phyloP scores from a whole-genome alignment of 257 asterid genomes.

The Knoxia roxburghii region DNA sequence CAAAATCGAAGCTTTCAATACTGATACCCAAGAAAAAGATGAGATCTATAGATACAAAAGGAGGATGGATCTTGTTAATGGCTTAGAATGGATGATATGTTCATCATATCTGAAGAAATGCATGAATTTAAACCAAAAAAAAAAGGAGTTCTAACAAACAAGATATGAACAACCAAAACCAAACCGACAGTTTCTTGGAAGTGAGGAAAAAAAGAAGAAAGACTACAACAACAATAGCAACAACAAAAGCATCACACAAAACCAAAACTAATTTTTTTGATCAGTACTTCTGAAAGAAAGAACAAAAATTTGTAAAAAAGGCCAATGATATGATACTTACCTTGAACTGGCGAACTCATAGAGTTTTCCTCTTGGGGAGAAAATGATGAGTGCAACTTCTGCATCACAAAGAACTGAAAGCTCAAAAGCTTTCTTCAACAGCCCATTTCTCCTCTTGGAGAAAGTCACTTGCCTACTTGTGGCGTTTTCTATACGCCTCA shows the following conservation, averaged over 20 bases:
- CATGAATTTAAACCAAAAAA: conserved; percentile 4
- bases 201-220: neutral
- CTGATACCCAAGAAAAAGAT: neutral
- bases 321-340: too few species aligned
- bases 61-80: neutral
- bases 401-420: conserved; percentile 90
- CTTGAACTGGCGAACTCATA: conserved; percentile 76
- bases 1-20: neutral
- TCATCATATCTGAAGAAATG: neutral
- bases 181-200: conserved; percentile 2
- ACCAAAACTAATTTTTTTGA: too few species aligned
- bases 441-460: conserved; percentile 87
- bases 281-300: too few species aligned
- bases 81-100: neutral
- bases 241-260: neutral
- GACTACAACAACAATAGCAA: neutral
- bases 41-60: conserved; percentile 24
- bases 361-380: conserved; percentile 81
- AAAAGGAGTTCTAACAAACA: neutral
- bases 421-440: conserved; percentile 80
- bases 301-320: too few species aligned
- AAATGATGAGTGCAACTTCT: conserved; percentile 68
- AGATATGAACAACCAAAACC: too few species aligned
- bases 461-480: conserved; percentile 90
- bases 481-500: conserved; percentile 91